phyloP scores from a whole-genome alignment of 2,329 filamentous ascomycete genomes.

The Cladophialophora bantiana region DNA sequence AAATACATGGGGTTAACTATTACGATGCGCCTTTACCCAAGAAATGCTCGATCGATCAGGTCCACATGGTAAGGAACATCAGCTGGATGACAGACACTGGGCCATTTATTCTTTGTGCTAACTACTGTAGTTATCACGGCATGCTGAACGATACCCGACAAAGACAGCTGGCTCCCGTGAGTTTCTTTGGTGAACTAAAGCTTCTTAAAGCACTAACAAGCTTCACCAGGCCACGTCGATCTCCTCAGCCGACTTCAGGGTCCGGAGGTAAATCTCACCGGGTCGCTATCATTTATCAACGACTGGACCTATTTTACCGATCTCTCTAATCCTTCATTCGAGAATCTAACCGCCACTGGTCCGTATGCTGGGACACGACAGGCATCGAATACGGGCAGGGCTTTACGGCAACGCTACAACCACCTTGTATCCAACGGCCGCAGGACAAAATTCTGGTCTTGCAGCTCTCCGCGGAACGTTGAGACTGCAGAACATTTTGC shows the following conservation, averaged over 20 bases:
- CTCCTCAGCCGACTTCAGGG: conserved; percentile 57
- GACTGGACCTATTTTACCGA: conserved; percentile 62
- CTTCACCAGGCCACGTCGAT: conserved; percentile 52
- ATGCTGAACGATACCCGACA: conserved; percentile 66
- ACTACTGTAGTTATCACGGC: conserved; percentile 59
- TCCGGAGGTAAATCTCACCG: conserved; percentile 52
- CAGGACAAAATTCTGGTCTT: conserved; percentile 61
- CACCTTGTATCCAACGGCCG: conserved; percentile 51
- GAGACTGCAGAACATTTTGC: conserved; percentile 64
- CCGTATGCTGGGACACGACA: conserved; percentile 63
- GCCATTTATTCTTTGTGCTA: background rate
- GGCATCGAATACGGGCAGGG: conserved; percentile 62
- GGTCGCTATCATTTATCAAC: conserved; percentile 62
- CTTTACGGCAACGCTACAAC: conserved; percentile 61
- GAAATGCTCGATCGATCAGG: conserved; percentile 61
- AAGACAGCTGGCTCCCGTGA: conserved; percentile 57
- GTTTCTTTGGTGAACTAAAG: conserved; percentile 41
- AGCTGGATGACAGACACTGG: background rate
- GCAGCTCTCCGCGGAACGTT: conserved; percentile 61
- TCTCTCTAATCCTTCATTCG: conserved; percentile 53
- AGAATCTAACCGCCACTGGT: conserved; percentile 62
- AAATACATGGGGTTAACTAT: conserved; percentile 50
- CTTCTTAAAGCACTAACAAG: background rate
- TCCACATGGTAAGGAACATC: conserved; percentile 61
- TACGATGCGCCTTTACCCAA: conserved; percentile 54